Evolutionary conservation across 345 rosid species (phyloP).

Genomic region (Linum tenue): DNA sequence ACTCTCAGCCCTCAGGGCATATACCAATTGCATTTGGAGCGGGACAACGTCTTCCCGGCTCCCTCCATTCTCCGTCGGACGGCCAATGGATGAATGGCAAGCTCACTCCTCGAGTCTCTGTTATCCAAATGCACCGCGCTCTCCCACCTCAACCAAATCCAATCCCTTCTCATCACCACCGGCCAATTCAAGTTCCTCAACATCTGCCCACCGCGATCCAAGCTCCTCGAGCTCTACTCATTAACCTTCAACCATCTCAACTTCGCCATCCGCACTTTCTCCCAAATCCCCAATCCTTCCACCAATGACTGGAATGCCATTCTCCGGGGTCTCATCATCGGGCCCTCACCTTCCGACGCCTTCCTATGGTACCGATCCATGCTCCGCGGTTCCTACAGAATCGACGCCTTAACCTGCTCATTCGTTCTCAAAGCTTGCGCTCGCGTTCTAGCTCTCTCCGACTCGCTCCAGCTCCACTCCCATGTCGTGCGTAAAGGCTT

Average conservation of each 20-base stretch:
- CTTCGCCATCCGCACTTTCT: conserved; percentile 43
- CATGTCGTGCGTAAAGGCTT: conserved; percentile 47
- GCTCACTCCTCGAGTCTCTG: conserved; percentile 27
- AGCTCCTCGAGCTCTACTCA: conserved; percentile 65
- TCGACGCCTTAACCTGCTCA: conserved; percentile 78
- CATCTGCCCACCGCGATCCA: conserved; percentile 44
- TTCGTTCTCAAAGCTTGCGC: conserved; percentile 78
- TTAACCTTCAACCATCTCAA: conserved; percentile 50
- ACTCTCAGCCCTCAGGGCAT: too few species aligned
- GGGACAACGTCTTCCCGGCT: too few species aligned
- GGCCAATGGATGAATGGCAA: conserved; percentile 22
- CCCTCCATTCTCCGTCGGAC: background rate
- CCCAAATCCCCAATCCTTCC: conserved; percentile 38
- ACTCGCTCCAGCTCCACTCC: conserved; percentile 50
- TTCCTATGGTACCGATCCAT: conserved; percentile 49
- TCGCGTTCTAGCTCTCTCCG: conserved; percentile 38
- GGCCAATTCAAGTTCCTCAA: conserved; percentile 36
- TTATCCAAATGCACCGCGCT: conserved; percentile 33
- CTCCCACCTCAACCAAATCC: conserved; percentile 56
- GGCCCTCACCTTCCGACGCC: conserved; percentile 43
- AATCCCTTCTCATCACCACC: conserved; percentile 49
- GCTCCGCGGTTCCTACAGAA: conserved; percentile 30
- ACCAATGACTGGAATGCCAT: conserved; percentile 84
- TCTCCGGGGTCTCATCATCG: conserved; percentile 59
- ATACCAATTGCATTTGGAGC: too few species aligned